Base-by-base conservation (phyloP, 441 rosid species). In the Erodium chrysanthum region DNA sequence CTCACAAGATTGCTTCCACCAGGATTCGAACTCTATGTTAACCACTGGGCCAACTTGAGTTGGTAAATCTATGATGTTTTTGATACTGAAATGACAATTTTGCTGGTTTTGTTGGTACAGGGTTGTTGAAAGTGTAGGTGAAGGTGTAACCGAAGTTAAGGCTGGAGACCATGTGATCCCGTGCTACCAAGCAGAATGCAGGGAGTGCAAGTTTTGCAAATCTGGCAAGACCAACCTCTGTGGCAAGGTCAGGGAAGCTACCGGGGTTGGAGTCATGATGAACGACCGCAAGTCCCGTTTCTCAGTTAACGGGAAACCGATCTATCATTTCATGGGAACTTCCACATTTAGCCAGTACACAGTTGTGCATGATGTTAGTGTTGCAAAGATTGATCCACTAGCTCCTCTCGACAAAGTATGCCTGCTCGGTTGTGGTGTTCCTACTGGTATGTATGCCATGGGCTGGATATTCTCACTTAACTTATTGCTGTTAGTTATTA, bases 391-490 rank as follows among this genome's bases (percentile, higher is more conserved):
- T 59, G 96, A 93, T 72, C 93, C 93, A 18, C 58, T 75, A 58
- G 98, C 98, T 79, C 98, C 97, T 70, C 71, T 93, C 82, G 96
- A 91, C 0, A 93, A 91, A 88, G 97, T 93, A 1, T 89, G 95
- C 81, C 98, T 93, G 74, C 97, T 93, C 76, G 98, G 98, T 3
- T 89, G 98, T 81, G 98, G 98, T 80, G 93, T 91, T 83, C 86
- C 98, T 48, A 93, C 98, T 66, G 98, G 98, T 86, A 81, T 67
- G 15, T n/a, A 25, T 25, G n/a, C n/a, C n/a, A n/a, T n/a, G n/a
- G n/a, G n/a, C n/a, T 25, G 1, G 1, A 25, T 3, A 25, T 25
- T 25, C 29, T 25, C 29, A 25, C 29, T 25, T 1, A 25, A 25
- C 29, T 25, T 3, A 25, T 25, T 25, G 29, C 2, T 25, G 29